Conservation (phyloP, 305 asterid genomes). For the Caryopteris hybrid region DNA sequence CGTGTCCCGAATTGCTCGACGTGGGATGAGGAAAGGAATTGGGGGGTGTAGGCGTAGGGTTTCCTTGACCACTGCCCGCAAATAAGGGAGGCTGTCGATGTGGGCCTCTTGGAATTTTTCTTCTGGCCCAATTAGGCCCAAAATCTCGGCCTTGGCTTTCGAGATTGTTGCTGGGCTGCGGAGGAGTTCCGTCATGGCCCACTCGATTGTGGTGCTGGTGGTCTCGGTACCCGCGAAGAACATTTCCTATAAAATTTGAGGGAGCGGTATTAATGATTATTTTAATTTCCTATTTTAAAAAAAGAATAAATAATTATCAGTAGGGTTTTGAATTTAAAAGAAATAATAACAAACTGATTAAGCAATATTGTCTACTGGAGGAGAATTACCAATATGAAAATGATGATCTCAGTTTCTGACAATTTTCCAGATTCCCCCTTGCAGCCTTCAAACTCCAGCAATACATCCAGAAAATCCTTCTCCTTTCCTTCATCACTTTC, state of each 20-base stretch:
- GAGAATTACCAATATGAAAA: slow-evolving; percentile 38
- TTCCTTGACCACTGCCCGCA: slow-evolving; percentile 42
- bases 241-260: slow-evolving; percentile 39
- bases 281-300: no score
- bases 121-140: slow-evolving; percentile 9
- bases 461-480: slow-evolving; percentile 42
- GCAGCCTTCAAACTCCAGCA: slow-evolving; percentile 33
- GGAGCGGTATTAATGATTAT: no score
- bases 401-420: slow-evolving; percentile 37
- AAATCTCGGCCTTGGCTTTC: slow-evolving; percentile 41
- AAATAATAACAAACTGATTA: no score
- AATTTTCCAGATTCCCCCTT: slow-evolving; percentile 34
- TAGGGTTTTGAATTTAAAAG: no score
- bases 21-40: slow-evolving; percentile 48
- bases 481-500: neutral
- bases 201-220: slow-evolving; percentile 52
- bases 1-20: slow-evolving; percentile 40
- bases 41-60: slow-evolving; percentile 71
- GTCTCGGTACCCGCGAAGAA: slow-evolving; percentile 69
- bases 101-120: slow-evolving; percentile 37
- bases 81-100: slow-evolving; percentile 40
- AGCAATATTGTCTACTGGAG: no score
- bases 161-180: slow-evolving; percentile 35
- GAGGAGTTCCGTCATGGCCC: slow-evolving; percentile 67
- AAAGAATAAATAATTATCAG: no score